These are phyloP conservation scores for Aspergillus sp. DNA, from an alignment of 2,329 filamentous ascomycete species.

Conservation along the genomic window DNA sequence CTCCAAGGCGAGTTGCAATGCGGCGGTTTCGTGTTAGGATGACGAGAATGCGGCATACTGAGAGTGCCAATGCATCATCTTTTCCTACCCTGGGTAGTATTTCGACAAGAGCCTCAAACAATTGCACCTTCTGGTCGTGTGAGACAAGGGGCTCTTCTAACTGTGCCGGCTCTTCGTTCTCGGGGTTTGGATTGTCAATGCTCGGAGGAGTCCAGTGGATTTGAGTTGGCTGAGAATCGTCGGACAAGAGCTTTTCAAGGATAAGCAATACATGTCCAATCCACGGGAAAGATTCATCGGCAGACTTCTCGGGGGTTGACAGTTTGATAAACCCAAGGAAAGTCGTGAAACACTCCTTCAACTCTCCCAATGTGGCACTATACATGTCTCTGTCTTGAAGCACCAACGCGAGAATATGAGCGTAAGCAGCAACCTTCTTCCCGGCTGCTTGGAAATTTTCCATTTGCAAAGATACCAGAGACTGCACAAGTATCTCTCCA, in stretches of 20 bases:
- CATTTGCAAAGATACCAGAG: slow-evolving; percentile 65
- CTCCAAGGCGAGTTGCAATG: slow-evolving; percentile 66
- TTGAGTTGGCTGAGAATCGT: slow-evolving; percentile 75
- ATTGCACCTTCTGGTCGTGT: slow-evolving; percentile 59
- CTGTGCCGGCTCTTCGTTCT: slow-evolving; percentile 52
- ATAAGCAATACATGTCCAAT: slow-evolving; percentile 86
- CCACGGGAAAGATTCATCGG: slow-evolving; percentile 84
- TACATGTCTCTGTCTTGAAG: slow-evolving; percentile 82
- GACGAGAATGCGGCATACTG: slow-evolving; percentile 76
- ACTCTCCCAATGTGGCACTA: slow-evolving; percentile 64
- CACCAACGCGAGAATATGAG: slow-evolving; percentile 83
- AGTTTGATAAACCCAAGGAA: slow-evolving; percentile 77
- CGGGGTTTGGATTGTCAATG: slow-evolving; percentile 42
- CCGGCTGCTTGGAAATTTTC: slow-evolving; percentile 52
- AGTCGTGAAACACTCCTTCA: slow-evolving; percentile 71
- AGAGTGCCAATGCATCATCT: slow-evolving; percentile 77
- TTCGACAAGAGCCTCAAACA: slow-evolving; percentile 76
- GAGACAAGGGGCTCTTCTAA: slow-evolving; percentile 60
- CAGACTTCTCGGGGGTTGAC: slow-evolving; percentile 52
- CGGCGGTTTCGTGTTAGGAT: slow-evolving; percentile 77
- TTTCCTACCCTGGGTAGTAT: slow-evolving; percentile 83
- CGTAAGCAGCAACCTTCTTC: slow-evolving; percentile 80
- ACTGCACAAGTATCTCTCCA: slow-evolving; percentile 76
- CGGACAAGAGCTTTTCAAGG: slow-evolving; percentile 81
- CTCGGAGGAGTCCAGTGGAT: slow-evolving; percentile 64